phyloP scores from a whole-genome alignment of 2,329 filamentous ascomycete species.

The Fusarium torreyae region DNA sequence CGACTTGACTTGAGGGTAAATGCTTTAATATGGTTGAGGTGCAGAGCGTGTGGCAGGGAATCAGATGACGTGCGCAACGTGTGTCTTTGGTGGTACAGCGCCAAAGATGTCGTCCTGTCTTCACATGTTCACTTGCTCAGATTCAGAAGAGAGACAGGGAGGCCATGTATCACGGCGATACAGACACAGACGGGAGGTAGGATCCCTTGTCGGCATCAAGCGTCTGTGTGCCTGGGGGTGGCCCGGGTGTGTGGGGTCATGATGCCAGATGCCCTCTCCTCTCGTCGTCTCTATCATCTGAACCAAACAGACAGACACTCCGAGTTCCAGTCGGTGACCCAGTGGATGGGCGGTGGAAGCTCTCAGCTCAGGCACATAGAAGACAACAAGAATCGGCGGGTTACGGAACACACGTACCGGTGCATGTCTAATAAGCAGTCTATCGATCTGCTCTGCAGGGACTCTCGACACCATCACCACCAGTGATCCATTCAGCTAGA shows the following conservation, averaged over 20 bases:
- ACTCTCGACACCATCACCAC: conserved; percentile 1
- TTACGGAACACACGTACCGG: conserved; percentile 30
- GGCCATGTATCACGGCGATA: conserved; percentile 15
- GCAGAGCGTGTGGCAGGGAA: conserved; percentile 14
- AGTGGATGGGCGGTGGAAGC: too few relatives aligned
- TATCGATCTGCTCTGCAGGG: conserved; percentile 36
- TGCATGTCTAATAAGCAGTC: conserved; percentile 24
- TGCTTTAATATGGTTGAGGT: conserved; percentile 23
- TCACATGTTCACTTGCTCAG: conserved; percentile 30
- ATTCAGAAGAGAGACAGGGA: conserved; percentile 18
- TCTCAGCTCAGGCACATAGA: conserved; percentile 8
- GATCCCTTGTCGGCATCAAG: neutral
- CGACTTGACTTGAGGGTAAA: neutral
- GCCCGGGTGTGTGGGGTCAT: neutral
- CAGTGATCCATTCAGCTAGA: too few relatives aligned
- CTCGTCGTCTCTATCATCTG: conserved; percentile 1
- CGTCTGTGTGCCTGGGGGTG: conserved; percentile 28
- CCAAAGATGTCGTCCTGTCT: conserved; percentile 18
- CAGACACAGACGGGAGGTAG: too few relatives aligned
- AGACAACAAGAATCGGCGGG: conserved; percentile 27
- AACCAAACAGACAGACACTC: neutral
- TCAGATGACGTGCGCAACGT: conserved; percentile 39
- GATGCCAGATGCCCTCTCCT: neutral
- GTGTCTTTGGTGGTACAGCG: conserved; percentile 17
- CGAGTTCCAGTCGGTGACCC: too few relatives aligned